These are phyloP conservation scores for Hymenoscyphus salicellus DNA, from an alignment of 2,329 filamentous ascomycete species.

Conservation along the genomic window DNA sequence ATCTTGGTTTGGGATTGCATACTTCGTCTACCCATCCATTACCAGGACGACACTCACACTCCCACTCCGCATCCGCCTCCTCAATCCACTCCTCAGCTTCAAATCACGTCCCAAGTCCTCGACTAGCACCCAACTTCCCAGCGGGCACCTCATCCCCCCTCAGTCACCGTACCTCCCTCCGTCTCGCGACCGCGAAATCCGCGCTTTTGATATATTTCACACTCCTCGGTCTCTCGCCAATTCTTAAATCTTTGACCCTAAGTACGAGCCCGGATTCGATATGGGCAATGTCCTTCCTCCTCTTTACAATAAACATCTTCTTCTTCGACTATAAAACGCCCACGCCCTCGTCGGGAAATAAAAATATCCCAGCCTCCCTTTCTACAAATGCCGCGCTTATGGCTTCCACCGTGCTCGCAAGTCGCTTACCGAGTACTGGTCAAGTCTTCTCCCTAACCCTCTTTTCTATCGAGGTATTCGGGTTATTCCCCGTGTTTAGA, in stretches of 20 bases:
- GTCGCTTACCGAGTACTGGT: constrained; percentile 80
- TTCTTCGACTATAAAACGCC: constrained; percentile 87
- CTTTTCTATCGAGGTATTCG: constrained; percentile 96
- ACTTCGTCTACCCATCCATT: constrained; percentile 47
- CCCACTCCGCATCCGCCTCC: constrained; percentile 52
- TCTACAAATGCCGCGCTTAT: constrained; percentile 96
- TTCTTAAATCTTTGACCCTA: constrained; percentile 90
- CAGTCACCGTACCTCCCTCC: constrained; percentile 51
- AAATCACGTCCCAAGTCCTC: constrained; percentile 15
- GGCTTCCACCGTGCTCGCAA: constrained; percentile 91
- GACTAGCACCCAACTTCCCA: constrained; percentile 33
- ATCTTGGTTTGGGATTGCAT: constrained; percentile 17
- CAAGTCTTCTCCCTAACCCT: constrained; percentile 94
- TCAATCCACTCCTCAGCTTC: constrained; percentile 49
- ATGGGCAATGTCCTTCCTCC: constrained; percentile 93
- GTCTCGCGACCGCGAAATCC: constrained; percentile 82
- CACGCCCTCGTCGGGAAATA: constrained; percentile 50
- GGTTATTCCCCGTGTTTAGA: constrained; percentile 95
- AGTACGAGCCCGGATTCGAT: constrained; percentile 94
- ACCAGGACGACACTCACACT: constrained; percentile 44
- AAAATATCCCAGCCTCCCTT: constrained; percentile 54
- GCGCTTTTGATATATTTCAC: constrained; percentile 90
- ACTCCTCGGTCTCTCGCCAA: constrained; percentile 85
- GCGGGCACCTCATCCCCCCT: constrained; percentile 27
- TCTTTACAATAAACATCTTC: constrained; percentile 92